These are phyloP conservation scores for Wickerhamiella vanderwaltii DNA, from an alignment of 805 yeast species.

Conservation along the genomic window DNA sequence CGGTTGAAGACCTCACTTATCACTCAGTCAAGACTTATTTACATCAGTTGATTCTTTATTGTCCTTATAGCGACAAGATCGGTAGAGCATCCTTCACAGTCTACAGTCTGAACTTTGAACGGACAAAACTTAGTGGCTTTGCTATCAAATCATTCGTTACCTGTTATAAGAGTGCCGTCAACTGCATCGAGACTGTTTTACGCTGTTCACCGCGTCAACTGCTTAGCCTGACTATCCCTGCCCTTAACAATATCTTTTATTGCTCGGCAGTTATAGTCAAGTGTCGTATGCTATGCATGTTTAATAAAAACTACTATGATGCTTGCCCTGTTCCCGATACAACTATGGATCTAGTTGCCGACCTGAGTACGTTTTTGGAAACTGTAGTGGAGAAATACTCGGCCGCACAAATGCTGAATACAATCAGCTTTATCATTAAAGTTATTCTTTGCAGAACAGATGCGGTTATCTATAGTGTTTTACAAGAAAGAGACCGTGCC, in stretches of 20 bases:
- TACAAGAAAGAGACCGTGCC: conserved; percentile 6
- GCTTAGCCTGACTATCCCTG: conserved; percentile 38
- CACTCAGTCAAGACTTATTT: conserved; percentile 38
- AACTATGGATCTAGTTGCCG: conserved; percentile 18
- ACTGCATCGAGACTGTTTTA: conserved; percentile 18
- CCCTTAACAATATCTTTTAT: conserved; percentile 22
- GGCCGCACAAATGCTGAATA: conserved; percentile 23
- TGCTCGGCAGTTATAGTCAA: conserved; percentile 25
- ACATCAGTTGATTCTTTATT: conserved; percentile 28
- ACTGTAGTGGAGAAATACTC: conserved; percentile 21
- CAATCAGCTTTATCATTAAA: conserved; percentile 24
- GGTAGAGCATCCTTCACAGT: conserved; percentile 30
- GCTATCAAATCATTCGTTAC: conserved; percentile 22
- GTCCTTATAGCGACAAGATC: conserved; percentile 16
- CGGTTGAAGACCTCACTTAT: conserved; percentile 34
- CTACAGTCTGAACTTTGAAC: conserved; percentile 23
- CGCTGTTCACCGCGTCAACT: conserved; percentile 32
- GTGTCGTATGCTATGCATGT: conserved; percentile 24
- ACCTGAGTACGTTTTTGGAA: conserved; percentile 18
- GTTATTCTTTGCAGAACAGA: conserved; percentile 27
- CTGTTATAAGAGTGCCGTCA: conserved; percentile 21
- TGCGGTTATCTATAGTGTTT: conserved; percentile 18
- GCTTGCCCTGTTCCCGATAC: conserved; percentile 20
- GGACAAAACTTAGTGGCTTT: conserved; percentile 18
- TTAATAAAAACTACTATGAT: conserved; percentile 22